These are phyloP conservation scores for Podospora fimiseda DNA, from an alignment of 495 filamentous ascomycete species.

Conservation along the genomic window DNA sequence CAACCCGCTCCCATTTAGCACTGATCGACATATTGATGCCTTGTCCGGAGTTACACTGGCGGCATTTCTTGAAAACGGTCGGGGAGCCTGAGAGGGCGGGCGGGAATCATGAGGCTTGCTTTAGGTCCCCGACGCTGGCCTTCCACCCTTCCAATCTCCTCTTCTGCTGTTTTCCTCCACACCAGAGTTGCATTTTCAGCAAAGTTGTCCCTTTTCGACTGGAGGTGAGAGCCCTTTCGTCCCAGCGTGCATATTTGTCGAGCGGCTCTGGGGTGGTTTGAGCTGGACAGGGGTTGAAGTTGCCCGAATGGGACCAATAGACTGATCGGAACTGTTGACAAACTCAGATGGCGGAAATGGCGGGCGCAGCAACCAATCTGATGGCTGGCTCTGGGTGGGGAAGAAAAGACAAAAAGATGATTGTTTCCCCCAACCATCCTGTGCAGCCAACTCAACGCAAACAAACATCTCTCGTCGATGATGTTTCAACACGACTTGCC, in stretches of 20 bases:
- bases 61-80: neutral
- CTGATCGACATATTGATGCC: neutral
- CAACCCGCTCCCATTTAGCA: too few species aligned
- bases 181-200: neutral
- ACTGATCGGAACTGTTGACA: conserved; percentile 17
- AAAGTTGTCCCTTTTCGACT: neutral
- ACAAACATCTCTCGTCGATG: neutral
- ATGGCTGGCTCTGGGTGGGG: conserved; percentile 1
- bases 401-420: neutral
- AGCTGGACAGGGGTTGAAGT: conserved; percentile 28
- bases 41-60: neutral
- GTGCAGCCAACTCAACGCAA: neutral
- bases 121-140: too few species aligned
- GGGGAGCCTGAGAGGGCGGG: too few species aligned
- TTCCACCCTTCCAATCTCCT: too few species aligned
- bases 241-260: conserved; percentile 11
- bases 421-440: too few species aligned
- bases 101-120: too few species aligned
- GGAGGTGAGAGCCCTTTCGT: neutral
- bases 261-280: conserved; percentile 24
- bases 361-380: conserved; percentile 18
- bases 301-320: conserved; percentile 19
- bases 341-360: conserved; percentile 22
- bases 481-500: neutral
- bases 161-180: neutral